A percentile compares a stretch with the other conserved stretches of the same genome.
These are phyloP conservation scores for Saccharomyces pastorianus DNA, from an alignment of 1,139 yeast species.

Conservation along the genomic window DNA sequence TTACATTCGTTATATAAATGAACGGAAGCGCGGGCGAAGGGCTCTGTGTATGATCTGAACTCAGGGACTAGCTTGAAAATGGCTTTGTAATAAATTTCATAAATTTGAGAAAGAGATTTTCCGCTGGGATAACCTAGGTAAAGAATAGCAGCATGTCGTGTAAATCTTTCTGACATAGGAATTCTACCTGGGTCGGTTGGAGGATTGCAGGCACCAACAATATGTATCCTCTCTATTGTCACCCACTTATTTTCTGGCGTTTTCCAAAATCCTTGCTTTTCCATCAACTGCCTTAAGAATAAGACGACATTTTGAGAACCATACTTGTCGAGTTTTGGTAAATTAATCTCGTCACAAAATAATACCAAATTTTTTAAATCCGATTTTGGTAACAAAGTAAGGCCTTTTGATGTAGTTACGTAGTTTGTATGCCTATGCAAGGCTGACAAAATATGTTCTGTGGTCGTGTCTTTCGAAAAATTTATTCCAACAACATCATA, in stretches of 20 bases:
- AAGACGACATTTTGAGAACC: slow-evolving; percentile 74
- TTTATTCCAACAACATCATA: slow-evolving; percentile 63
- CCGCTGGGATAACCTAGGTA: slow-evolving; percentile 76
- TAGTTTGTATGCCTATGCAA: slow-evolving; percentile 70
- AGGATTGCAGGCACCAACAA: slow-evolving; percentile 95
- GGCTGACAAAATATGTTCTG: slow-evolving; percentile 52
- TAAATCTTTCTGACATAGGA: slow-evolving; percentile 50
- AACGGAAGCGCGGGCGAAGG: slow-evolving; percentile 59
- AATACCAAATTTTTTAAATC: slow-evolving; percentile 70
- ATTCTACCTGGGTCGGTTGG: slow-evolving; percentile 74
- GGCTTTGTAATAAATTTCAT: slow-evolving; percentile 50
- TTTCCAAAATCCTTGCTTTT: slow-evolving; percentile 73
- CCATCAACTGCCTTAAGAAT: slow-evolving; percentile 67
- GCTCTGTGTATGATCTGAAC: slow-evolving; percentile 44
- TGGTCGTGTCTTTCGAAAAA: slow-evolving; percentile 76
- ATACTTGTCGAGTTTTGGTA: slow-evolving; percentile 66
- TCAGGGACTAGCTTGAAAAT: slow-evolving; percentile 57
- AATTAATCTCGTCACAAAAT: slow-evolving; percentile 87
- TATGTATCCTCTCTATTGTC: slow-evolving; percentile 52
- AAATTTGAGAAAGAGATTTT: slow-evolving; percentile 60
- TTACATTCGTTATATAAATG: slow-evolving; percentile 47
- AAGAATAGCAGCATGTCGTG: slow-evolving; percentile 59
- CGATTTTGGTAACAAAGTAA: slow-evolving; percentile 49
- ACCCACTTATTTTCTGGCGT: slow-evolving; percentile 59
- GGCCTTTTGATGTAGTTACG: slow-evolving; percentile 44